Evolutionary conservation across 768 basidiomycete species (phyloP), one percentile per base, ranked within the genome.

Genomic region (Sarcodon aspratus): DNA sequence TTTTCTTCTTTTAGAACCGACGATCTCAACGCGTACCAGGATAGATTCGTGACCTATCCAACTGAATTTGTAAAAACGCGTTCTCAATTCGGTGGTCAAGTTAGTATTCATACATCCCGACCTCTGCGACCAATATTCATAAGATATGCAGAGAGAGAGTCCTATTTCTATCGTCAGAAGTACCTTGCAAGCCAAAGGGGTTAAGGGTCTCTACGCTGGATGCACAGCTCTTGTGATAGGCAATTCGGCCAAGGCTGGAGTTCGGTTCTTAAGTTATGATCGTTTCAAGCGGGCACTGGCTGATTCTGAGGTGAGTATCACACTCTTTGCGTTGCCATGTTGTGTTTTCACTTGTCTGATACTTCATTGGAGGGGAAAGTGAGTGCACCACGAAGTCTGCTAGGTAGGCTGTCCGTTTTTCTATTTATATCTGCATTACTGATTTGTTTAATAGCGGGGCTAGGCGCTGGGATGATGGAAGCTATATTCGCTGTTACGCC

Each of bases 401-500:
- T 91, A 43, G 90, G 88, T 88, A 54, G 69, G 21, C 45, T 27
- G 21, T 36, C 44, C 3, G 36, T 36, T 27, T n/a, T 21, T 38
- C 11, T 11, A 34, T 27, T 27, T 52, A 33, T 43, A 46, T 15
- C 33, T 15, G 42, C 35, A 33, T 18, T 33, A 32, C 6, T 50
- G 6, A n/a, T 3, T 57, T 46, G 36, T 13, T 33, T 4, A 21
- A 8, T 57, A 80, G 86, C 87, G 51, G 86, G 87, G 32, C 67
- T 89, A 9, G 84, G 85, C 32, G 95, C 95, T 2, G 95, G 95
- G 3, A 79, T 92, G 80, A 84, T 72, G 58, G 95, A 98, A 64
- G 91, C 95, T 1, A 62, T 97, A 17, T 79, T 97, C 49, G 95
- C 95, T 1, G 95, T 99, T 3, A 98, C 95, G 0, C 95, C 95